Base-by-base conservation (phyloP, 1,284 basidiomycete genomes). In the Tilletia caries region DNA sequence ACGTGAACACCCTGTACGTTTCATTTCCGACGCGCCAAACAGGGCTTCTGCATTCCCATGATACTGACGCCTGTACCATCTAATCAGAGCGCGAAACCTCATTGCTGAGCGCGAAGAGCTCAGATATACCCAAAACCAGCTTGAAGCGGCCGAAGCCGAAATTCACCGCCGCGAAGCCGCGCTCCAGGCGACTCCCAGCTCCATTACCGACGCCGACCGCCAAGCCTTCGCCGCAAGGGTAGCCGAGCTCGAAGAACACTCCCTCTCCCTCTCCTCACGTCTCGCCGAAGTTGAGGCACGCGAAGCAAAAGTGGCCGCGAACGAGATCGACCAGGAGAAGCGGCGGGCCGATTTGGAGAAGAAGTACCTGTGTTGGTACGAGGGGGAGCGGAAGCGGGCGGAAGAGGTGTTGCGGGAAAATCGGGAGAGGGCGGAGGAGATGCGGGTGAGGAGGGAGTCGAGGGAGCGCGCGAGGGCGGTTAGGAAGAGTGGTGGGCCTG, bases 391-490 rank as follows among this genome's bases (percentile, higher is more conserved):
- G 2, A 48, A n/a, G 25, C 33, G 48, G 34, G 27, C 66, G 12
- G 46, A 69, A 1, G 27, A 70, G 4, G 33, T 41, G 3, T 48
- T 70, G 32, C 60, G 64, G 29, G 66, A 70, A 23, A 72, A 70
- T 4, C 32, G 33, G 32, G 58, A 62, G 58, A 25, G 58, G 20
- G 58, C 10, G 15, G 32, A 37, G 32, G 58, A 37, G 32, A 34
- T 62, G 10, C 58, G 58, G 18, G 27, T 29, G 27, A 25, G 58
- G 27, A 62, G 58, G 29, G 58, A 62, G 33, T 13, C 10, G 3
- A 25, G 58, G 20, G 58, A 62, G 32, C 27, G 32, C 5, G 32
- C 32, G 6, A 25, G 58, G 29, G 58, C 58, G 29, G 33, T 29
- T 6, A 29, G 58, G 32, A 62, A 62, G 58, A 62, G 58, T 34